Conservation (phyloP, 768 basidiomycete genomes). For the Cyclocybe cylindracea region DNA sequence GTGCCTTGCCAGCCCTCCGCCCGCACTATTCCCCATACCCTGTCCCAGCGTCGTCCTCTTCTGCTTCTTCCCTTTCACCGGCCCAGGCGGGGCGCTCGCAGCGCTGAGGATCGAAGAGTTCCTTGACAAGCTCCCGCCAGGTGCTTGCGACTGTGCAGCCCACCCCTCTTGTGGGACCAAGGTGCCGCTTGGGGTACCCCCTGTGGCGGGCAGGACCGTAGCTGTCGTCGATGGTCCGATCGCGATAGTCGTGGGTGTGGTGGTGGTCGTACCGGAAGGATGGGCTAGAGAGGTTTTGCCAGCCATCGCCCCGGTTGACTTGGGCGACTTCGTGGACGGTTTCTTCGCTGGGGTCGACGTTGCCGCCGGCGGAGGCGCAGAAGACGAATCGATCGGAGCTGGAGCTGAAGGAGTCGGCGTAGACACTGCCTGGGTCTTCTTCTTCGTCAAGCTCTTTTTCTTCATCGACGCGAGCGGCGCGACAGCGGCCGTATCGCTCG, state of each 20-base stretch:
- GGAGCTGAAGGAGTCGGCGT: constrained; percentile 1
- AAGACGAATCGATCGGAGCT: background rate
- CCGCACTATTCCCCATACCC: constrained; percentile 12
- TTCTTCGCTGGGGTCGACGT: constrained; percentile 1
- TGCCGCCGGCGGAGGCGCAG: background rate
- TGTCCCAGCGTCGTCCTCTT: constrained; percentile 18
- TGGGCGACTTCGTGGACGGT: background rate
- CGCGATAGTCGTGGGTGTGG: background rate
- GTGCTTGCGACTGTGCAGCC: constrained; percentile 13
- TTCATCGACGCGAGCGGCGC: constrained; percentile 3
- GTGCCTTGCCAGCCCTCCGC: constrained; percentile 8
- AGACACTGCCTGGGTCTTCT: constrained; percentile 1
- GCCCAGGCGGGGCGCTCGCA: constrained; percentile 25
- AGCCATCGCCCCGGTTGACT: background rate
- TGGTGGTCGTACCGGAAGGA: background rate
- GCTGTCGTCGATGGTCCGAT: constrained; percentile 6
- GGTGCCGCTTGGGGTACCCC: constrained; percentile 20
- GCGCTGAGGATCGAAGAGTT: constrained; percentile 33
- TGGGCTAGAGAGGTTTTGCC: background rate
- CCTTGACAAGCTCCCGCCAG: constrained; percentile 23
- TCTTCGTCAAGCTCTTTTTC: constrained; percentile 21
- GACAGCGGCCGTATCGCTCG: constrained; percentile 16
- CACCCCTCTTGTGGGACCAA: constrained; percentile 21
- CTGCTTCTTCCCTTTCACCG: background rate
- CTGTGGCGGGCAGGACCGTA: constrained; percentile 19